A percentile compares a stretch with the other conserved stretches of the same genome.
phyloP scores from a whole-genome alignment of 345 rosid genomes.

The Excoecaria agallocha region DNA sequence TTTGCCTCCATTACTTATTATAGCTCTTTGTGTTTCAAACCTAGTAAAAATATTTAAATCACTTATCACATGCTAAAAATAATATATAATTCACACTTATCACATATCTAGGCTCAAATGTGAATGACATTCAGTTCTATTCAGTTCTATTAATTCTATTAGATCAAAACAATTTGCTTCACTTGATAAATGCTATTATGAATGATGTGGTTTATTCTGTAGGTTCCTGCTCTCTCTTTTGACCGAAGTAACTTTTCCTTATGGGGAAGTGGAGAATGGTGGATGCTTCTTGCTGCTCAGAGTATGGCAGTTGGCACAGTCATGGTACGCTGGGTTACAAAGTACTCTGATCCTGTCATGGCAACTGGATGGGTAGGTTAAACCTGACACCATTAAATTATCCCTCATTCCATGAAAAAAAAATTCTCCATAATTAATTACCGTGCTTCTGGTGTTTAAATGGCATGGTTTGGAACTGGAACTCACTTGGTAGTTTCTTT shows the following conservation, averaged over 20 bases:
- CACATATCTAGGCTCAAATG: not conserved
- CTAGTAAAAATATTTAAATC: no score
- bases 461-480: not conserved
- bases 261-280: slow-evolving; percentile 99
- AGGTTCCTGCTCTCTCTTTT: slow-evolving; percentile 64
- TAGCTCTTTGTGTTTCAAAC: no score
- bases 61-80: no score
- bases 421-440: not conserved
- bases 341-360: slow-evolving; percentile 90
- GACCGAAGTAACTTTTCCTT: slow-evolving; percentile 54
- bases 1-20: no score
- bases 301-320: slow-evolving; percentile 96
- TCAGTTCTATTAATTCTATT: not conserved
- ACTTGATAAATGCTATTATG: not conserved
- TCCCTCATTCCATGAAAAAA: not conserved
- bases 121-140: not conserved
- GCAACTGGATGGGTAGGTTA: slow-evolving; percentile 94
- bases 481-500: not conserved
- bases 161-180: not conserved
- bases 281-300: slow-evolving; percentile 99
- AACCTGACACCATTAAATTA: not conserved
- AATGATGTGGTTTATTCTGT: slow-evolving; percentile 12
- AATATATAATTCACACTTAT: no score
- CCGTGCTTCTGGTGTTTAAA: not conserved
- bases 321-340: slow-evolving; percentile 92